Evolutionary conservation across 2,329 filamentous ascomycete species (phyloP).

Genomic region (Emericellopsis atlantica): DNA sequence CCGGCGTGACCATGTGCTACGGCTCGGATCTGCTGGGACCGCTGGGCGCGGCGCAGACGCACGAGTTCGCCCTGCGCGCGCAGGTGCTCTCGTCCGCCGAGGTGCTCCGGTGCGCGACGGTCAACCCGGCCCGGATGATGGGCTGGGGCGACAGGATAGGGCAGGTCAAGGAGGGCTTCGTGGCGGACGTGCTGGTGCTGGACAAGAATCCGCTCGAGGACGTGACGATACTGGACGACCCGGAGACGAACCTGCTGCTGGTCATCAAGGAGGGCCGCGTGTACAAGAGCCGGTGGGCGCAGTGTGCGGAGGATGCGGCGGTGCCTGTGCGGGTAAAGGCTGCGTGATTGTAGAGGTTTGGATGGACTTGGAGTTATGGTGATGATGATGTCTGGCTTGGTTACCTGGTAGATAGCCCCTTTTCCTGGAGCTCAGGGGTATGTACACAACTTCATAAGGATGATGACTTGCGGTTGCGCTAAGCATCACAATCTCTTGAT

Average conservation of each 20-base stretch:
- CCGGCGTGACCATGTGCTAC: constrained; percentile 42
- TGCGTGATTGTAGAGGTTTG: not conserved
- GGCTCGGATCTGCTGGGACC: constrained; percentile 27
- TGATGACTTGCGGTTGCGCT: too few relatives aligned
- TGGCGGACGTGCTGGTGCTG: constrained; percentile 39
- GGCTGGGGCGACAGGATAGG: constrained; percentile 32
- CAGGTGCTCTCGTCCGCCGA: constrained; percentile 9
- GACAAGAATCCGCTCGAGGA: constrained; percentile 42
- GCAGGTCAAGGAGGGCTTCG: constrained; percentile 33
- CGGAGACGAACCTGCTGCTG: constrained; percentile 31
- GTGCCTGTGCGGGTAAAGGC: not conserved
- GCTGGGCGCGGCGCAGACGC: constrained; percentile 15
- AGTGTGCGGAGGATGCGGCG: constrained; percentile 5
- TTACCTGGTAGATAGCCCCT: too few relatives aligned
- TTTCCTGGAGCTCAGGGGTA: too few relatives aligned
- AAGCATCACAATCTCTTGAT: too few relatives aligned
- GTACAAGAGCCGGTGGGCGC: constrained; percentile 11
- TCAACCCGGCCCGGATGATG: constrained; percentile 38
- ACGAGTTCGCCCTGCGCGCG: constrained; percentile 17
- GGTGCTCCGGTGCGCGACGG: constrained; percentile 17
- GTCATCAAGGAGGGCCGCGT: constrained; percentile 39
- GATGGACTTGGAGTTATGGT: too few relatives aligned
- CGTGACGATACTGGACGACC: constrained; percentile 33
- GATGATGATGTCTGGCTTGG: too few relatives aligned
- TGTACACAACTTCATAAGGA: too few relatives aligned